Evolutionary conservation across 2,329 filamentous ascomycete genomes (phyloP).

Genomic region (Scedosporium dehoogii): DNA sequence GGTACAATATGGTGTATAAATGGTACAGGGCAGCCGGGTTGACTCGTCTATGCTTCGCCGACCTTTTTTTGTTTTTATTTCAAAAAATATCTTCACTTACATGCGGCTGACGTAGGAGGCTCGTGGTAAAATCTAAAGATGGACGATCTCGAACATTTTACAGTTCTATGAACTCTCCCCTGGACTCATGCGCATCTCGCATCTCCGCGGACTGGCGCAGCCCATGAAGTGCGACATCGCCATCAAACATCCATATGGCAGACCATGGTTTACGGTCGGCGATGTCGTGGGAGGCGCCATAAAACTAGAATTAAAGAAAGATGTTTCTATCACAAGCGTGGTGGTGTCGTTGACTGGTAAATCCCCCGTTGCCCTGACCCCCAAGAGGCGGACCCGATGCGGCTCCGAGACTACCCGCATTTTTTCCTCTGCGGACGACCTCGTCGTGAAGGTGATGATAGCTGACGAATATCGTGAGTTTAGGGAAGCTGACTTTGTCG

Average conservation of each 20-base stretch:
- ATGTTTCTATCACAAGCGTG: background rate
- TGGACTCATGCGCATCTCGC: background rate
- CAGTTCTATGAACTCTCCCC: background rate
- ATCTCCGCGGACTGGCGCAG: background rate
- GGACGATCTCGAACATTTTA: background rate
- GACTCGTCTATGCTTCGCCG: background rate
- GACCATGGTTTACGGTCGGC: background rate
- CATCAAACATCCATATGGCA: background rate
- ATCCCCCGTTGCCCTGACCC: background rate
- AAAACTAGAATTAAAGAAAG: background rate
- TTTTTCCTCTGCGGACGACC: background rate
- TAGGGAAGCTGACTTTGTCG: background rate
- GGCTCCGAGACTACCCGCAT: background rate
- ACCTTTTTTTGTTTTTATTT: background rate
- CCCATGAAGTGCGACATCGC: slow-evolving; percentile 1
- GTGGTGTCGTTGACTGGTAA: background rate
- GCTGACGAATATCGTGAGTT: no score
- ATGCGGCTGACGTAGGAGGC: background rate
- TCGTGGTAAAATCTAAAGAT: background rate
- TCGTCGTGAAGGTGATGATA: no score
- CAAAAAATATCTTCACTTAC: background rate
- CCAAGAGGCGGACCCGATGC: background rate
- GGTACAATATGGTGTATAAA: background rate
- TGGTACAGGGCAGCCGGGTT: background rate
- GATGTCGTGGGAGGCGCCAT: background rate